Evolutionary conservation across 495 filamentous ascomycete species (phyloP), one percentile per base, ranked within the genome.

Genomic region (Hyaloscypha hepaticicola): DNA sequence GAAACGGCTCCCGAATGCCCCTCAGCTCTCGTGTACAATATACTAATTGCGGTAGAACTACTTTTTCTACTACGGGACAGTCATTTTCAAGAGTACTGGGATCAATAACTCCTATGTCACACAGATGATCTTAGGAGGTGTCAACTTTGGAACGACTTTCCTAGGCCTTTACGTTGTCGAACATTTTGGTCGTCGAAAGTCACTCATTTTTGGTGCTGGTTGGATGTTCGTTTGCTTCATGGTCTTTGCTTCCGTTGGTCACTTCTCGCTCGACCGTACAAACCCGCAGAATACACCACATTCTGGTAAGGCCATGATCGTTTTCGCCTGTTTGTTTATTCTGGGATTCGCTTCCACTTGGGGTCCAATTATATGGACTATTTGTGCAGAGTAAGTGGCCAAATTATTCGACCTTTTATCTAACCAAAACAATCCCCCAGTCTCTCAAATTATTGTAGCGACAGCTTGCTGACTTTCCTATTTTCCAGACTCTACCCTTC

Each of bases 281-380:
- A 0, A 78, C 75, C 3, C 72, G 16, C 69, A 72, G 67, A 82
- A 81, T 12, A 87, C 79, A 22, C 73, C 70, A 5, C 67, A 69
- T 3, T 82, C 90, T 11, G 89, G 89, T 65, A 80, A 82, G 34
- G 85, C 85, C 75, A 69, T 92, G 76, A 89, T 93, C 63, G 85
- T 91, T 58, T 92, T 92, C 78, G 88, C 90, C n/a, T 91, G 88
- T 73, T 79, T 93, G 65, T 91, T 89, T 60, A 85, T 85, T 61
- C 77, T 73, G n/a, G 79, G 77, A n/a, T 85, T 85, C 63, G 81
- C 82, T 21, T 87, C 82, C 63, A 93, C 90, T 48, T 95, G 91
- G 92, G 91, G 90, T 55, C 92, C 92, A 12, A 89, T 93, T 29
- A 82, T 92, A 52, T 96, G 91, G 91, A 82, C 86, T 21, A 84